Conservation (phyloP, 345 rosid species). For the Gossypium rotundifolium region DNA sequence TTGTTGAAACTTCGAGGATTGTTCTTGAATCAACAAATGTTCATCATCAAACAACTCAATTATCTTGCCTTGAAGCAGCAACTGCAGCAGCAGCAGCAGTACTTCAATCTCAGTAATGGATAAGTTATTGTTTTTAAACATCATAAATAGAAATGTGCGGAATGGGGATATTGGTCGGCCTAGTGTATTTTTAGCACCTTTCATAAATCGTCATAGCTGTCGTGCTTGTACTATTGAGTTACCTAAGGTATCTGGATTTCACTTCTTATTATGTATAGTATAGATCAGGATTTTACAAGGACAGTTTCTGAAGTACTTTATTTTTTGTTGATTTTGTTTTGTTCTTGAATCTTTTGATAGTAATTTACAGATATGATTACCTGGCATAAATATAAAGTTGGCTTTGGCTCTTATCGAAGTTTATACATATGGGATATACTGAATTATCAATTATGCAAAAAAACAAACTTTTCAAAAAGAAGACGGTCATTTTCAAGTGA, state of each 20-base stretch:
- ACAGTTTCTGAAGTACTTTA: background rate
- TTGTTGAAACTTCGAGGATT: slow-evolving; percentile 29
- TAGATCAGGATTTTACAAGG: background rate
- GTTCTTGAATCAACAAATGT: slow-evolving; percentile 26
- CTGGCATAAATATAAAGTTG: too few relatives aligned
- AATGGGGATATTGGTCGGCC: too few relatives aligned
- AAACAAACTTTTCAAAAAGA: too few relatives aligned
- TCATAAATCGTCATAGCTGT: background rate
- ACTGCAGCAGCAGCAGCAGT: slow-evolving; percentile 22
- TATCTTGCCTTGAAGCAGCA: slow-evolving; percentile 22
- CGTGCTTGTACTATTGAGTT: background rate
- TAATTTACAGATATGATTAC: too few relatives aligned
- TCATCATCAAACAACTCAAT: slow-evolving; percentile 1
- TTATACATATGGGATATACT: too few relatives aligned
- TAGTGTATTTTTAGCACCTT: background rate
- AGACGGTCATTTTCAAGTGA: too few relatives aligned
- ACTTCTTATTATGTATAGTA: background rate
- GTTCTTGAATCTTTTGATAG: too few relatives aligned
- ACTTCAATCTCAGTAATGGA: background rate
- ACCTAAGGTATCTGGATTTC: background rate
- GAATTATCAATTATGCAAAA: too few relatives aligned
- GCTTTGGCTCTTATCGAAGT: too few relatives aligned
- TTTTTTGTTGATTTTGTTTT: background rate
- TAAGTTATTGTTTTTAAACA: background rate
- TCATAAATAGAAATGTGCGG: too few relatives aligned